phyloP scores from a whole-genome alignment of 2,329 filamentous ascomycete species.

The Aspergillus sp. region DNA sequence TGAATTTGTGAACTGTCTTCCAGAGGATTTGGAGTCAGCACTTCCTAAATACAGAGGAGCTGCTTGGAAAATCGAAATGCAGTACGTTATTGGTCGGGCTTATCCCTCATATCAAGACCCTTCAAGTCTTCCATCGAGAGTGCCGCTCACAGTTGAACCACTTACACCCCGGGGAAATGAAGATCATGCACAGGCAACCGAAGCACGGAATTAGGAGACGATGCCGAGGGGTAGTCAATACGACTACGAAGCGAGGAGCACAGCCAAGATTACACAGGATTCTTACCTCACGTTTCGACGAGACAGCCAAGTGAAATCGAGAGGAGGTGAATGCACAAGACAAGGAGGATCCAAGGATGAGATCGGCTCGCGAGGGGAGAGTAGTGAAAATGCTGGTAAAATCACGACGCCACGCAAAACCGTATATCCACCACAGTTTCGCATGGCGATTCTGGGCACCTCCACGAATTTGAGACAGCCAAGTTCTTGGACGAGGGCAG shows the following conservation, averaged over 20 bases:
- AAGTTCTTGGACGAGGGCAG: too few species aligned
- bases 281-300: neutral
- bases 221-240: neutral
- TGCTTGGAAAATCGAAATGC: neutral
- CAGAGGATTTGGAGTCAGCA: conserved; percentile 5
- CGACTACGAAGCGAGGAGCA: neutral
- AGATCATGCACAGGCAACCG: neutral
- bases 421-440: neutral
- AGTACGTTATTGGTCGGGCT: neutral
- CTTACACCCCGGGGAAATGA: neutral
- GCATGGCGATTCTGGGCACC: neutral
- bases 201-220: neutral
- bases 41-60: neutral
- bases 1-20: neutral
- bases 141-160: neutral
- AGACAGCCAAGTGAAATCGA: neutral
- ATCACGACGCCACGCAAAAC: conserved; percentile 1
- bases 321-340: neutral
- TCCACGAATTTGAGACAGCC: conserved; percentile 2
- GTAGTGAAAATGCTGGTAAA: neutral
- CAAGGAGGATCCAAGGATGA: neutral
- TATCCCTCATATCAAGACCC: neutral
- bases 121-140: neutral
- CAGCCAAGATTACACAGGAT: conserved; percentile 4
- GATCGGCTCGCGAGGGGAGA: neutral